Evolutionary conservation across 83 land plant genomes (phyloP).

Genomic region (Picea abies): DNA sequence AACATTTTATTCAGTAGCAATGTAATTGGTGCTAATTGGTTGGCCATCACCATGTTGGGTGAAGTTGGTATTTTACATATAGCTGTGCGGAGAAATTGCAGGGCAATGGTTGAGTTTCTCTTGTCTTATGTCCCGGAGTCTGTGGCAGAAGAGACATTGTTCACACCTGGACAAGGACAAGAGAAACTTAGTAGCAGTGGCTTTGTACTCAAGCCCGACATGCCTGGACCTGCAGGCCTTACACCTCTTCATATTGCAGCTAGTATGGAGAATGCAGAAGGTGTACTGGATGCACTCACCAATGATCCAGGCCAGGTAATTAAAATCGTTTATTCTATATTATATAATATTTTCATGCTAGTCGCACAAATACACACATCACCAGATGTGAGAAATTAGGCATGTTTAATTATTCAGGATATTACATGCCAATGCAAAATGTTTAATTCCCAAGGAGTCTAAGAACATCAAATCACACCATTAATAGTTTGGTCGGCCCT

Average conservation of each 20-base stretch:
- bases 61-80: conserved; percentile 69
- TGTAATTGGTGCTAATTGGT: conserved; percentile 33
- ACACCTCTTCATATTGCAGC: conserved; percentile 96
- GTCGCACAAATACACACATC: background rate
- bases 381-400: background rate
- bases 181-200: conserved; percentile 17
- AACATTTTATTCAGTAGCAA: conserved; percentile 50
- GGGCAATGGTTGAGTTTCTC: conserved; percentile 75
- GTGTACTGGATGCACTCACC: conserved; percentile 80
- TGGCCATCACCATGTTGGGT: conserved; percentile 24
- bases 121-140: conserved; percentile 52
- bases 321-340: background rate
- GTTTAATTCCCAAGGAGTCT: background rate
- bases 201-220: conserved; percentile 71
- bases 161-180: background rate
- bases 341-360: background rate
- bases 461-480: background rate
- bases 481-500: too few relatives aligned
- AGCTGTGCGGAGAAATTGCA: conserved; percentile 75
- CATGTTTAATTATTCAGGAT: background rate
- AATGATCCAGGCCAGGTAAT: conserved; percentile 85
- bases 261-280: conserved; percentile 64
- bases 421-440: background rate
- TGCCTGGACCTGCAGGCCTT: conserved; percentile 72
- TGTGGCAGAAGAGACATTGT: conserved; percentile 2